Percentiles rank a stretch among this genome's conserved stretches.
Evolutionary conservation across 805 yeast species (phyloP).

Genomic region (Clavispora santaluciae): DNA sequence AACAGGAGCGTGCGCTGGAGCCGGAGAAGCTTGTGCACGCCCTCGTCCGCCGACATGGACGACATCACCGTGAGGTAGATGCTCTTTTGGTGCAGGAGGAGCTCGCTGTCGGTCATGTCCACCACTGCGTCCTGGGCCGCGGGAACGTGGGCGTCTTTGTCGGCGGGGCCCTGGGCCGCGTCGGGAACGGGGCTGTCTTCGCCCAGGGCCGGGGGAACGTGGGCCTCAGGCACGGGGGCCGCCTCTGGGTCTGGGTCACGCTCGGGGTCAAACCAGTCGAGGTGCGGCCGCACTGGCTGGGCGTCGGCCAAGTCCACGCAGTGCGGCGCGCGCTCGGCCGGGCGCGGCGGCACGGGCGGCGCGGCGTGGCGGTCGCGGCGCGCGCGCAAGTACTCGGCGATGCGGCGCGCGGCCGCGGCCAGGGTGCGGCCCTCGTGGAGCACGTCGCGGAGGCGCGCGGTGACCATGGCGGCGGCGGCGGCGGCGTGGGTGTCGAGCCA

Average conservation of each 20-base stretch:
- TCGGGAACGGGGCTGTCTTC: too few relatives aligned
- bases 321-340: conserved; percentile 38
- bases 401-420: conserved; percentile 5
- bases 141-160: too few relatives aligned
- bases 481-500: conserved; percentile 40
- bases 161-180: too few relatives aligned
- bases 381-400: conserved; percentile 6
- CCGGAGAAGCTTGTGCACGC: conserved; percentile 76
- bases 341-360: not conserved
- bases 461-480: conserved; percentile 45
- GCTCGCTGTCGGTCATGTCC: conserved; percentile 66
- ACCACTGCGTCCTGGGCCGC: conserved; percentile 30
- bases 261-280: conserved; percentile 40
- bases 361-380: conserved; percentile 9
- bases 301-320: conserved; percentile 50
- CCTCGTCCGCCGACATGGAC: conserved; percentile 87
- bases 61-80: conserved; percentile 84
- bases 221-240: too few relatives aligned
- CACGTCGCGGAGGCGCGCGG: conserved; percentile 56
- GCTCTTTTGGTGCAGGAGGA: conserved; percentile 63
- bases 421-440: conserved; percentile 45
- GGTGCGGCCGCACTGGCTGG: conserved; percentile 39
- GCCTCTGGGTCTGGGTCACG: too few relatives aligned
- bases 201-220: too few relatives aligned
- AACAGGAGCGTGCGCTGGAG: conserved; percentile 22